A percentile compares a stretch with the other conserved stretches of the same genome.
These are phyloP conservation scores for Glutinoglossum americanum DNA, from an alignment of 495 filamentous ascomycete genomes.

Conservation along the genomic window DNA sequence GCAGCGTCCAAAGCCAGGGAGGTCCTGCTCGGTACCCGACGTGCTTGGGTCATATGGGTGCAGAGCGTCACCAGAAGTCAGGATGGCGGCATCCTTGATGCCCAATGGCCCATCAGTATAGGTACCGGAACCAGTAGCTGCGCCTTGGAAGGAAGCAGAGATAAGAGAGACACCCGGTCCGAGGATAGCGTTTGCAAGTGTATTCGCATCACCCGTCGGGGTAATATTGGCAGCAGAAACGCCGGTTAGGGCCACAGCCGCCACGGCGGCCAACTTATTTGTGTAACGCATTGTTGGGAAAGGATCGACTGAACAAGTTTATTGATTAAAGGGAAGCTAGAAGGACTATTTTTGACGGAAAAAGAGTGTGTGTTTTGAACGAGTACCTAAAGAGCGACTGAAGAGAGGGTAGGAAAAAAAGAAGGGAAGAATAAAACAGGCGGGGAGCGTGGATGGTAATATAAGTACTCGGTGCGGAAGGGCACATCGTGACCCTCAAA, in stretches of 20 bases:
- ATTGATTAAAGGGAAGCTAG: too few species aligned
- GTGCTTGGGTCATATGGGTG: constrained; percentile 5
- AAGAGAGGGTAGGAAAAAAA: not conserved
- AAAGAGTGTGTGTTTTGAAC: not conserved
- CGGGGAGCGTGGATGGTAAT: not conserved
- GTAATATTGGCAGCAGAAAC: constrained; percentile 7
- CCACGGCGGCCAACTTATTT: not conserved
- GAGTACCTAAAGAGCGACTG: not conserved
- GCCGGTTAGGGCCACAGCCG: not conserved
- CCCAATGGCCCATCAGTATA: constrained; percentile 10
- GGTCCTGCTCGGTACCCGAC: not conserved
- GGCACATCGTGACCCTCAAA: not conserved
- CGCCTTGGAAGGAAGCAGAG: constrained; percentile 8
- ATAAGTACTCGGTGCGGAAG: not conserved
- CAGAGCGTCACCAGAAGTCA: constrained; percentile 9
- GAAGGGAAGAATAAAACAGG: not conserved
- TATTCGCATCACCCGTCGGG: constrained; percentile 9
- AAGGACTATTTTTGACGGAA: not conserved
- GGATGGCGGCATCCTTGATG: constrained; percentile 8
- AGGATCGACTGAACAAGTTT: not conserved
- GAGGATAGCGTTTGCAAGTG: constrained; percentile 10
- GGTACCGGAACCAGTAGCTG: constrained; percentile 5
- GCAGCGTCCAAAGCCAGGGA: constrained; percentile 6
- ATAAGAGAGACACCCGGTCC: constrained; percentile 10
- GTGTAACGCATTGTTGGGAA: not conserved